Percentiles rank a stretch among this genome's conserved stretches.
Conservation (phyloP, 768 basidiomycete species). For the Pleurotus platypus region DNA sequence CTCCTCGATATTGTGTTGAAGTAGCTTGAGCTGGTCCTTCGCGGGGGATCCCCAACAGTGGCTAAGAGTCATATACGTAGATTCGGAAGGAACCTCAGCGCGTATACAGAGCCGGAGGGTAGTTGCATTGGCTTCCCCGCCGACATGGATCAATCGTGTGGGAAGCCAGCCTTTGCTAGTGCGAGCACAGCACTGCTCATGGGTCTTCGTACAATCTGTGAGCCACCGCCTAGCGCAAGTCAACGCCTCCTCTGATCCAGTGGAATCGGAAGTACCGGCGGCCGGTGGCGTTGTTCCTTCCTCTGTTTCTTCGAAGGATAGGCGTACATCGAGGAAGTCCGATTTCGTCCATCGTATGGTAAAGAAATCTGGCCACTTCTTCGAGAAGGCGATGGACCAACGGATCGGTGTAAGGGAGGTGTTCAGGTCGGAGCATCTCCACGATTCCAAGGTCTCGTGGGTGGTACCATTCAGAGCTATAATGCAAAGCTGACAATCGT, state of each 20-base stretch:
- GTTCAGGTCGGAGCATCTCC: neutral
- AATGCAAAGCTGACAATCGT: neutral
- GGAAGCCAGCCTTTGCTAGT: neutral
- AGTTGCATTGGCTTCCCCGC: neutral
- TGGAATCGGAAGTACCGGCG: neutral
- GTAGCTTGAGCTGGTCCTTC: neutral
- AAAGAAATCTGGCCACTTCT: neutral
- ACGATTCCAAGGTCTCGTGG: neutral
- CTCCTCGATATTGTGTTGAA: neutral
- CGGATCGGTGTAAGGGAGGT: neutral
- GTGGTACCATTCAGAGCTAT: neutral
- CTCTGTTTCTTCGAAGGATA: neutral
- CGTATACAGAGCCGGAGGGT: neutral
- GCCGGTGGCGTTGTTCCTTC: neutral
- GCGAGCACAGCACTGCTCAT: neutral
- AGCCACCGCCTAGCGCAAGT: neutral
- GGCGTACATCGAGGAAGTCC: neutral
- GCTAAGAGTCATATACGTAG: neutral
- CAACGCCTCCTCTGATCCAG: neutral
- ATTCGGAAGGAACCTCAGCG: neutral
- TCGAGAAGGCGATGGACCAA: neutral
- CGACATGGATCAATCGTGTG: neutral
- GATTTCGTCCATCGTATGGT: neutral
- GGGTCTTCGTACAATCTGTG: neutral
- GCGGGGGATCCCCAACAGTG: neutral